phyloP scores from a whole-genome alignment of 2,329 filamentous ascomycete genomes.

The Sporothrix globosa region DNA sequence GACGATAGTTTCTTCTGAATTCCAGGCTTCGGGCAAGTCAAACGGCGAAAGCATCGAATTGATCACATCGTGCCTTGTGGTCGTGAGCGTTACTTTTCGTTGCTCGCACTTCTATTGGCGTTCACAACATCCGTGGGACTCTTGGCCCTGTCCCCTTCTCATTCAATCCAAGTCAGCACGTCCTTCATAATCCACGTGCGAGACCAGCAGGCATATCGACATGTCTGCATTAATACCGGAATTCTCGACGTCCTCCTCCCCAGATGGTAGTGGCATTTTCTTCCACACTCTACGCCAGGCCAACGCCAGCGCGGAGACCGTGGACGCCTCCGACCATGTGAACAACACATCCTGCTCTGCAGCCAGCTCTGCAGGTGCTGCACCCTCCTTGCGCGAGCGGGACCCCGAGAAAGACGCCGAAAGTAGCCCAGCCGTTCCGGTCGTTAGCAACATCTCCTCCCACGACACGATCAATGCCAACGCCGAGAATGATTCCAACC shows the following conservation, averaged over 20 bases:
- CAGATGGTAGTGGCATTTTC: conserved; percentile 22
- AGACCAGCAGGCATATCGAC: neutral
- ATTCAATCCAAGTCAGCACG: neutral
- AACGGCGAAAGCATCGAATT: neutral
- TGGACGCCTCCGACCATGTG: neutral
- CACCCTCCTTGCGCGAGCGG: neutral
- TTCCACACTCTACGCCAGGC: conserved; percentile 28
- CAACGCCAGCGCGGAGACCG: conserved; percentile 22
- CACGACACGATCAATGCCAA: neutral
- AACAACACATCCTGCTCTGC: neutral
- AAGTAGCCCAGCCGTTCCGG: neutral
- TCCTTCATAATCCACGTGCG: neutral
- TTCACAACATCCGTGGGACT: neutral
- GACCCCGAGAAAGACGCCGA: conserved; percentile 13
- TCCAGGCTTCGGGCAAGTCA: neutral
- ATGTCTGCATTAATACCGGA: conserved; percentile 9
- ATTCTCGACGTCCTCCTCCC: neutral
- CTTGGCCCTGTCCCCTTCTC: too few species aligned
- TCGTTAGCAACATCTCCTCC: neutral
- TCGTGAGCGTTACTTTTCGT: neutral
- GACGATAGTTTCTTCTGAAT: neutral
- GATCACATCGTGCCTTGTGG: neutral
- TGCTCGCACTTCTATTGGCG: neutral
- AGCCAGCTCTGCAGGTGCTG: neutral
- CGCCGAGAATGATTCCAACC: neutral